Conservation (phyloP, 495 filamentous ascomycete genomes). For the Massariosphaeria phaeospora region DNA sequence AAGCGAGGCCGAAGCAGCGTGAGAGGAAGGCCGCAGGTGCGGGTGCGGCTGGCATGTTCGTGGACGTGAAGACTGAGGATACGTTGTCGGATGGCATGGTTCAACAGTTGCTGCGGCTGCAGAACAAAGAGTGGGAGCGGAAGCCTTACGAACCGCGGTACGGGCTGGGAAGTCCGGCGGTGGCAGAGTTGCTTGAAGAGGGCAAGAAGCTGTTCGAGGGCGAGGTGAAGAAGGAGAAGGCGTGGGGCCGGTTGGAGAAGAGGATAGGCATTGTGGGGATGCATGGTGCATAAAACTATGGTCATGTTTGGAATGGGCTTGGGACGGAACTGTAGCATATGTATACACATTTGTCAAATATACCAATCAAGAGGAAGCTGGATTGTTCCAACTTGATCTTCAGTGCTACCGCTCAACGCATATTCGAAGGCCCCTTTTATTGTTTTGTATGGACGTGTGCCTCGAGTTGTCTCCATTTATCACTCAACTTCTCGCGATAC, state of each 20-base stretch:
- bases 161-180: slow-evolving; percentile 1
- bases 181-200: slow-evolving; percentile 9
- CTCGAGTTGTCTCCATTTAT: too few relatives aligned
- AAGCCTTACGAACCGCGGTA: slow-evolving; percentile 24
- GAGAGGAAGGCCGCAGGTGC: slow-evolving; percentile 1
- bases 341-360: slow-evolving; percentile 5
- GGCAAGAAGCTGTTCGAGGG: slow-evolving; percentile 21
- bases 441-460: background rate
- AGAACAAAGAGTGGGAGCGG: slow-evolving; percentile 25
- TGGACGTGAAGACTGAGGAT: slow-evolving; percentile 5
- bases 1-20: background rate
- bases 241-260: slow-evolving; percentile 3
- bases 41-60: background rate
- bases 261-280: slow-evolving; percentile 12
- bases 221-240: slow-evolving; percentile 10
- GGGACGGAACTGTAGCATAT: slow-evolving; percentile 14
- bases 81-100: slow-evolving; percentile 24
- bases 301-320: background rate
- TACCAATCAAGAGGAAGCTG: background rate
- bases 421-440: background rate
- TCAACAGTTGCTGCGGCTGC: slow-evolving; percentile 19
- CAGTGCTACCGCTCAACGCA: background rate
- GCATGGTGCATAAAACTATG: slow-evolving; percentile 13
- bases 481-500: too few relatives aligned
- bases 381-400: background rate